Base-by-base conservation (phyloP, 148 eudicot genomes). In the Cornus florida region DNA sequence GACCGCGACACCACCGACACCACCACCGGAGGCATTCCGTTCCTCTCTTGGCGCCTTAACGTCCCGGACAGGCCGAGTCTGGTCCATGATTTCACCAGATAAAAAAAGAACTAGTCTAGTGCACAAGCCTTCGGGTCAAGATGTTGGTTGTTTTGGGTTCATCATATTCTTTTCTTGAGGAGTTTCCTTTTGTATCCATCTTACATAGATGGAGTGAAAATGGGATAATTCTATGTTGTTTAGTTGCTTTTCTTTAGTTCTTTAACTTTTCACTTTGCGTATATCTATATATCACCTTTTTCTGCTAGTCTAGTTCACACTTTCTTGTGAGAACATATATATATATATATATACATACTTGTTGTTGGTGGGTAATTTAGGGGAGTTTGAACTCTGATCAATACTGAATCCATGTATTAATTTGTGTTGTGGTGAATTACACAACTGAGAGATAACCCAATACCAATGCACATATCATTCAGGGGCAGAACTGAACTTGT, bases 41-140 rank as follows among this genome's bases (percentile, higher is more conserved):
- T 89, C 77, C 90, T 89, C 7, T 90, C 97, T 8, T 94, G 97
- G 97, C 86, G 89, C 0, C 90, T 90, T 16, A 92, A 92, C 77
- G 90, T 88, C 39, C 70, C 90, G 0, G 90, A 93, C 78, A 76
- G 97, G 75, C 87, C 94, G 3, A 83, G 88, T 43, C 86, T 86
- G 2, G 92, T 90, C 62, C 93, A 93, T 75, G 92, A 92, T 88
- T 91, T 93, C 79, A 43, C 48, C 1, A 43, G 48, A 43, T 43
- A 43, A 43, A 43, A 4, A 43, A 39, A 39, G 43, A 7, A 39
- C 7, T 39, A 39, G 6, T 39, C 7, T 7, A 39, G 43, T 7
- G 43, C 43, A 39, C 43, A 2, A 39, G 43, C 5, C 43, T 39
- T 7, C 43, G 43, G 5, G 5, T 23, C 19, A 32, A 43, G 64